Evolutionary conservation across 164 flowering plant genomes (phyloP).

Genomic region (Sedum album): DNA sequence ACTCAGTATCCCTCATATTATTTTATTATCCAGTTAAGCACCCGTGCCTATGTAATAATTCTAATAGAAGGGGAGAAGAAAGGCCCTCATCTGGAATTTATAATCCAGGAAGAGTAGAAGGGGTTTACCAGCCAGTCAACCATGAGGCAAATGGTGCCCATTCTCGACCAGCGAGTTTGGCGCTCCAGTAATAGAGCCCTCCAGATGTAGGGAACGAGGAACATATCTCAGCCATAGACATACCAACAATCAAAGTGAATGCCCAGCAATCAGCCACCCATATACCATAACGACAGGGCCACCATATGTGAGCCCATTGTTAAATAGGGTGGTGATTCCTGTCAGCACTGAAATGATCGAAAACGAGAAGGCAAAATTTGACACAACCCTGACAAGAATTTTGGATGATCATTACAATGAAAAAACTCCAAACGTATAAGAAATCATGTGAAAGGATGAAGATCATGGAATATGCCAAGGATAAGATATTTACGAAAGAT

Average conservation of each 20-base stretch:
- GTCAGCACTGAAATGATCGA: slow-evolving; percentile 77
- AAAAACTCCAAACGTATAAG: slow-evolving; percentile 1
- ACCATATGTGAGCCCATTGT: slow-evolving; percentile 63
- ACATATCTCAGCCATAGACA: slow-evolving; percentile 89
- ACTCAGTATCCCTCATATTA: background rate
- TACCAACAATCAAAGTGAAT: slow-evolving; percentile 59
- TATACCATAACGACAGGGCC: slow-evolving; percentile 59
- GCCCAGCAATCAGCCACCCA: slow-evolving; percentile 72
- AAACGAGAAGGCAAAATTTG: slow-evolving; percentile 63
- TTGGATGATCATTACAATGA: slow-evolving; percentile 8
- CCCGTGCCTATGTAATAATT: background rate
- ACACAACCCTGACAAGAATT: slow-evolving; percentile 37
- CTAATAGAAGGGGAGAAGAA: background rate
- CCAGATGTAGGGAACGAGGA: slow-evolving; percentile 89
- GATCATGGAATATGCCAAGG: background rate
- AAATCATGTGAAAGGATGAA: background rate
- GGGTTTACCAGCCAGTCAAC: slow-evolving; percentile 88
- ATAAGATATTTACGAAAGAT: slow-evolving; percentile 59
- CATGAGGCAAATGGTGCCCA: slow-evolving; percentile 99
- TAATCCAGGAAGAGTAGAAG: background rate
- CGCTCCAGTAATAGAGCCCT: slow-evolving; percentile 92
- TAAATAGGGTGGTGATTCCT: slow-evolving; percentile 65
- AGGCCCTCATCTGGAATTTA: background rate
- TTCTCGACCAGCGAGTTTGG: slow-evolving; percentile 48
- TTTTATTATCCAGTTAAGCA: background rate